A percentile compares a stretch with the other conserved stretches of the same genome.
Evolutionary conservation across 1,139 yeast genomes (phyloP).

Genomic region (Candida glucosophila): DNA sequence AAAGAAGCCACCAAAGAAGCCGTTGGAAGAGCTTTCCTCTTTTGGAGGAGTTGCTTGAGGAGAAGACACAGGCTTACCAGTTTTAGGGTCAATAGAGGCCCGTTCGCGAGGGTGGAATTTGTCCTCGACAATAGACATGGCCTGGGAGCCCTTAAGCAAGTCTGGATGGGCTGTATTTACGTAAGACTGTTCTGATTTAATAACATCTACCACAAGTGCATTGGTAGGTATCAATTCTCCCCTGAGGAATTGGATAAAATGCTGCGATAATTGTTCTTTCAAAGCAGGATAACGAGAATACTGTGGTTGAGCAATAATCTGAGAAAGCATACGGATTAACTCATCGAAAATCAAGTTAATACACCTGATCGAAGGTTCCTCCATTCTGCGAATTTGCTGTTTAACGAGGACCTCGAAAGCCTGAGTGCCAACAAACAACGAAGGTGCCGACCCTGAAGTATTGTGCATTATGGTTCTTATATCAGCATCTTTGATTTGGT

Average conservation of each 20-base stretch:
- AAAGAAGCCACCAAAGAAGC: constrained; percentile 93
- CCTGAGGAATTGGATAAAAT: constrained; percentile 73
- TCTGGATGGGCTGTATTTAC: constrained; percentile 98
- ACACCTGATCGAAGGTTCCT: constrained; percentile 87
- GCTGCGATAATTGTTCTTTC: constrained; percentile 76
- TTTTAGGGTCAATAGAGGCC: constrained; percentile 82
- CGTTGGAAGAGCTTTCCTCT: constrained; percentile 29
- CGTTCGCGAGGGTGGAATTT: constrained; percentile 78
- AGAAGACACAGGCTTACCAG: constrained; percentile 68
- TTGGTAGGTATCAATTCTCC: constrained; percentile 79
- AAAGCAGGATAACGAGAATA: constrained; percentile 85
- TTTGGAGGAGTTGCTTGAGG: constrained; percentile 21
- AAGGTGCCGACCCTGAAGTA: constrained; percentile 96
- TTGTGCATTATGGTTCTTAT: constrained; percentile 97
- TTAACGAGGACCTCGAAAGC: constrained; percentile 95
- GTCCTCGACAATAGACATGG: constrained; percentile 91
- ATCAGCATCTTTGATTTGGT: constrained; percentile 92
- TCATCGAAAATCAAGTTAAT: constrained; percentile 90
- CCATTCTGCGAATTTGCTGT: constrained; percentile 90
- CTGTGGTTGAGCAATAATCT: constrained; percentile 72
- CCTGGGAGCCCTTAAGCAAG: constrained; percentile 87
- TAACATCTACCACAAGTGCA: constrained; percentile 74
- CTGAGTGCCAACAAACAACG: constrained; percentile 92
- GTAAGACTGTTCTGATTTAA: constrained; percentile 81
- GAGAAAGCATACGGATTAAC: constrained; percentile 81